Evolutionary conservation across 139 green algal species (phyloP), one percentile per base, ranked within the genome.

Genomic region (Coelastrella sp.): DNA sequence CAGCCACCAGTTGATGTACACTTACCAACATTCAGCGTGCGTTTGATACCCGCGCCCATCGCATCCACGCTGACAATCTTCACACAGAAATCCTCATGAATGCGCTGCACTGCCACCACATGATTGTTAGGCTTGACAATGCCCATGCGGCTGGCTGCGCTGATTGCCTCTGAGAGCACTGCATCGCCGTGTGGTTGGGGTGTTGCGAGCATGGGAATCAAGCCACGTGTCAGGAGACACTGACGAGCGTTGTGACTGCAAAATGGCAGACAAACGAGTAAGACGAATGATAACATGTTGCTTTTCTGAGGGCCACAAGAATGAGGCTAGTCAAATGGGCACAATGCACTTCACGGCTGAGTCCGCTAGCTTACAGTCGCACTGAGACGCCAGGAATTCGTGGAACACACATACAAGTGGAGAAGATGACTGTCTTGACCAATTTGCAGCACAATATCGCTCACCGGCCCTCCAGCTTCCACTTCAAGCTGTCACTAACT

Each of bases 171-270:
- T n/a, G 65, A 73, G 17, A 88, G 19, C 66, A 88, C 83, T 68
- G 83, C 81, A 64, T 93, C 92, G 82, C 94, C 95, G 16, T 86
- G 92, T 20, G 95, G 94, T 17, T 93, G 94, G 19, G 97, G 96
- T 4, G 96, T 94, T 0, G 97, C 97, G 71, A 99, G 94, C 88
- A 98, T 95, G 56, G 97, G 97, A 87, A 98, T 91, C 57, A 99
- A 92, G 83, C 96, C 96, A 22, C 95, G 95, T 58, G 91, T 93
- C 60, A 99, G 87, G 23, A 97, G 93, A 87, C 95, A 97, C 92
- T 98, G 97, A 7, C 97, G 95, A 23, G 97, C 97, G 47, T 90
- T 91, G 65, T 87, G 88, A 47, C 92, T 95, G 92, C 11, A 16
- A 5, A 14, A 1, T 17, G 61, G n/a, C 32, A 47, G 32, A 47